phyloP scores from a whole-genome alignment of 371 early-diverging fungal genomes.

The Mucor piriformis region DNA sequence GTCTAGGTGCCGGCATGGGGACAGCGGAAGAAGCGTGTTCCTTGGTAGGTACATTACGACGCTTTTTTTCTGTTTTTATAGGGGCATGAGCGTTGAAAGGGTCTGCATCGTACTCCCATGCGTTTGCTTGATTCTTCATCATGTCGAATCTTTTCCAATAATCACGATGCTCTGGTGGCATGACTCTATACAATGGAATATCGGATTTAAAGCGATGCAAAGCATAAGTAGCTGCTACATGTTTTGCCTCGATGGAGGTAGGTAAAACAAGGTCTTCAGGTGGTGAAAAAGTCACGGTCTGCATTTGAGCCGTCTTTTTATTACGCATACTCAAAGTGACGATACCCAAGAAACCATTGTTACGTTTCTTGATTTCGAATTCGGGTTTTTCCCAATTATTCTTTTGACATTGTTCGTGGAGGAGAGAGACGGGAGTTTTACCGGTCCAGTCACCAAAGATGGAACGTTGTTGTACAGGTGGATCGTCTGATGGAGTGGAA shows the following conservation, averaged over 20 bases:
- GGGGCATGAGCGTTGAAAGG: conserved; percentile 67
- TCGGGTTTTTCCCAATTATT: conserved; percentile 77
- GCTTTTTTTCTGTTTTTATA: conserved; percentile 24
- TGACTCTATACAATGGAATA: conserved; percentile 68
- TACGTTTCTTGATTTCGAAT: conserved; percentile 52
- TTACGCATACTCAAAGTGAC: conserved; percentile 70
- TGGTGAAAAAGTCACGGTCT: conserved; percentile 48
- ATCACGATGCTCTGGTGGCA: conserved; percentile 77
- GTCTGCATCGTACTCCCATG: conserved; percentile 74
- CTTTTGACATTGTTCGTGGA: conserved; percentile 82
- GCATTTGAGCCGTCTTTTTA: conserved; percentile 71
- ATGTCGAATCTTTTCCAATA: conserved; percentile 74
- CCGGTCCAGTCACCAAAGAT: conserved; percentile 87
- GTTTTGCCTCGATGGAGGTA: conserved; percentile 75
- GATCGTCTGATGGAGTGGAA: conserved; percentile 18
- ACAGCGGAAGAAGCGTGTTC: conserved; percentile 44
- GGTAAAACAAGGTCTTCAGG: conserved; percentile 43
- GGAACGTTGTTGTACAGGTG: conserved; percentile 28
- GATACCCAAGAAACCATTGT: conserved; percentile 58
- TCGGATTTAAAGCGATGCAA: conserved; percentile 80
- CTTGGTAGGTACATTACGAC: conserved; percentile 26
- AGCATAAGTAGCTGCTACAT: conserved; percentile 80
- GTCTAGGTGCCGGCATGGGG: conserved; percentile 34
- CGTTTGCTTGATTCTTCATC: conserved; percentile 45
- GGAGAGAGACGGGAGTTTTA: conserved; percentile 76